Base-by-base conservation (phyloP, 805 yeast species). In the Candida taoyuanica region DNA sequence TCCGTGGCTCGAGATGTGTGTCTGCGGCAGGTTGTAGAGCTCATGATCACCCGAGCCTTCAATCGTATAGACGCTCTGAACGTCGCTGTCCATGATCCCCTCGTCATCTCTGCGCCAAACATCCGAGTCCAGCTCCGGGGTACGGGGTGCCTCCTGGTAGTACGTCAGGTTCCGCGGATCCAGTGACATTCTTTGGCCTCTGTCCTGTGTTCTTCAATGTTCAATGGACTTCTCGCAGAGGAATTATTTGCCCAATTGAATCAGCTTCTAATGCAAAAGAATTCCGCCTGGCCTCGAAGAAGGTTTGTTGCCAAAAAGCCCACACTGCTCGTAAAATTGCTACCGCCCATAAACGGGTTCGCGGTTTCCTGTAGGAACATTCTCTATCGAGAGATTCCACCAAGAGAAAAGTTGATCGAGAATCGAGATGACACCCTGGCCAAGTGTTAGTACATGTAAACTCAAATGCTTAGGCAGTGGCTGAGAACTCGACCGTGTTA, bases 1-100 rank as follows among this genome's bases (percentile, higher is more conserved):
- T 14, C 45, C 42, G 25, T 52, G 55, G 27, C 46, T 40, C 13
- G 55, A 52, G 9, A 53, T 49, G 29, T 48, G 56, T 4, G 54
- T 35, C 17, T 47, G 44, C 35, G 49, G 50, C 2, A 43, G 36
- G 1, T 37, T 40, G 25, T 33, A 26, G 26, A 18, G 16, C 8
- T 39, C 42, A 15, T 11, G 7, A 16, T 31, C 33, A 3, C 20
- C 26, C 2, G 31, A 17, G 19, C 33, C 15, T 2, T 44, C 35
- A 12, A 13, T 33, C n/a, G 15, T 25, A 14, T 25, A 11, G 28
- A 11, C 43, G 13, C 18, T 17, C 5, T 28, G 18, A 28, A 5
- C 18, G 14, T 18, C 18, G 14, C 30, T 28, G 30, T 28, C n/a
- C n/a, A n/a, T n/a, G n/a, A n/a, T n/a, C n/a, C n/a, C n/a, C n/a